A percentile compares a stretch with the other conserved stretches of the same genome.
Conservation (phyloP, 2,329 filamentous ascomycete species). For the Stromatinia cepivora region DNA sequence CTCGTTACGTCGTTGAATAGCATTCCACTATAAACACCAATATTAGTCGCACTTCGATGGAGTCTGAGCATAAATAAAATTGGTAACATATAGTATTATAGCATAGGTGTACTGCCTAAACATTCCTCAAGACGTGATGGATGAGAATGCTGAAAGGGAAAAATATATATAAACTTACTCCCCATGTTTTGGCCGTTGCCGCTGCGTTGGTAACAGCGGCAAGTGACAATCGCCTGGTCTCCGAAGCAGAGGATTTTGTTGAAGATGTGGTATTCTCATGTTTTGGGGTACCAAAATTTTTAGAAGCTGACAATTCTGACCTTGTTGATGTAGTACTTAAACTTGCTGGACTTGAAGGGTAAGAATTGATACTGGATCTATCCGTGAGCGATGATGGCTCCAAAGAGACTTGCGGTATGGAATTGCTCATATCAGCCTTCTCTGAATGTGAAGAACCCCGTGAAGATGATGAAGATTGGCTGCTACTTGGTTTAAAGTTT, state of each 20-base stretch:
- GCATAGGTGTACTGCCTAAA: background rate
- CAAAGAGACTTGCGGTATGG: constrained; percentile 38
- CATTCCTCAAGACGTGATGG: background rate
- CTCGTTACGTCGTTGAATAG: constrained; percentile 51
- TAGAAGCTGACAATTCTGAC: constrained; percentile 45
- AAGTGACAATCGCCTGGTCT: constrained; percentile 52
- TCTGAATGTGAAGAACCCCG: constrained; percentile 45
- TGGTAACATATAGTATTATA: background rate
- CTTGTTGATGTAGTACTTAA: constrained; percentile 44
- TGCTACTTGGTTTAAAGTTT: constrained; percentile 46
- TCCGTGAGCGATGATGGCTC: constrained; percentile 25
- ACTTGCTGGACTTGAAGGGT: constrained; percentile 41
- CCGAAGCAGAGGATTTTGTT: constrained; percentile 32
- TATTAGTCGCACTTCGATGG: background rate
- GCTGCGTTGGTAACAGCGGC: constrained; percentile 58
- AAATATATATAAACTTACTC: constrained; percentile 34
- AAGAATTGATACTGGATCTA: constrained; percentile 28
- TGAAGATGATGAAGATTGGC: constrained; percentile 53
- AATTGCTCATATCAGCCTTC: constrained; percentile 39
- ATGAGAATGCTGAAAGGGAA: background rate
- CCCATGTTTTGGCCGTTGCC: constrained; percentile 58
- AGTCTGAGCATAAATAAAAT: background rate
- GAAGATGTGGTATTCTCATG: constrained; percentile 42
- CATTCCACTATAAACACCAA: constrained; percentile 46
- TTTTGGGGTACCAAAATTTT: constrained; percentile 43